Conservation (phyloP, 331 rosid genomes). For the Erythrophleum ivorense region DNA sequence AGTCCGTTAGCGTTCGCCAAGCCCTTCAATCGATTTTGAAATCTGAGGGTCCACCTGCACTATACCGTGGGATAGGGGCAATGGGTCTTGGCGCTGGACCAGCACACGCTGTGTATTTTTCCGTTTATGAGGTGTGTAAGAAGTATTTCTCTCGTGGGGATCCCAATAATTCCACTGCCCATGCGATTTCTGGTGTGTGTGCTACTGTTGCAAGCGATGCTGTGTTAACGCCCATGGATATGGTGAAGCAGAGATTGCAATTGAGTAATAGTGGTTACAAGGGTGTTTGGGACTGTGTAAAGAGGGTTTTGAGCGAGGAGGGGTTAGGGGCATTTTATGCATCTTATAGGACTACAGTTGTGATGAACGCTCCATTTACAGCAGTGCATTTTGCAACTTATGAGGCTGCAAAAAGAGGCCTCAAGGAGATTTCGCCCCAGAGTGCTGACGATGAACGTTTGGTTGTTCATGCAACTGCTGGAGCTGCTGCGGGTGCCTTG, state of each 20-base stretch:
- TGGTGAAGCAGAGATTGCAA: conserved; percentile 99
- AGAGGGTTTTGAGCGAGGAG: conserved; percentile 78
- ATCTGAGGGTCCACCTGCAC: conserved; percentile 75
- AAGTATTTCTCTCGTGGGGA: conserved; percentile 66
- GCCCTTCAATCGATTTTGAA: conserved; percentile 74
- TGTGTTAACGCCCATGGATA: conserved; percentile 95
- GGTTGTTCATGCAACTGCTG: conserved; percentile 94
- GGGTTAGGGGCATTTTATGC: conserved; percentile 88
- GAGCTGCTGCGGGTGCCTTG: conserved; percentile 91
- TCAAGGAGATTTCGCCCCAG: conserved; percentile 76
- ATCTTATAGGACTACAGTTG: conserved; percentile 75
- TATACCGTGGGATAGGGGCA: conserved; percentile 94
- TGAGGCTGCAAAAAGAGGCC: conserved; percentile 72
- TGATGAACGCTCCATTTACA: conserved; percentile 94
- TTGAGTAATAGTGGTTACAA: conserved; percentile 73
- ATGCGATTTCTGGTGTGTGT: conserved; percentile 82
- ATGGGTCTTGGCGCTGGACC: conserved; percentile 99
- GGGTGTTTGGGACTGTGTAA: conserved; percentile 85
- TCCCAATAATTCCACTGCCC: conserved; percentile 63
- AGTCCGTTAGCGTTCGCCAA: conserved; percentile 74
- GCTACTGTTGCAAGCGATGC: conserved; percentile 92
- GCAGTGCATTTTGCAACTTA: conserved; percentile 90
- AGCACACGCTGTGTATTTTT: conserved; percentile 95
- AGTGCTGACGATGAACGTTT: conserved; percentile 68
- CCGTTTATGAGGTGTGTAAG: conserved; percentile 74